A percentile compares a stretch with the other conserved stretches of the same genome.
Conservation (phyloP, 768 basidiomycete species). For the Rhodocollybia butyracea region DNA sequence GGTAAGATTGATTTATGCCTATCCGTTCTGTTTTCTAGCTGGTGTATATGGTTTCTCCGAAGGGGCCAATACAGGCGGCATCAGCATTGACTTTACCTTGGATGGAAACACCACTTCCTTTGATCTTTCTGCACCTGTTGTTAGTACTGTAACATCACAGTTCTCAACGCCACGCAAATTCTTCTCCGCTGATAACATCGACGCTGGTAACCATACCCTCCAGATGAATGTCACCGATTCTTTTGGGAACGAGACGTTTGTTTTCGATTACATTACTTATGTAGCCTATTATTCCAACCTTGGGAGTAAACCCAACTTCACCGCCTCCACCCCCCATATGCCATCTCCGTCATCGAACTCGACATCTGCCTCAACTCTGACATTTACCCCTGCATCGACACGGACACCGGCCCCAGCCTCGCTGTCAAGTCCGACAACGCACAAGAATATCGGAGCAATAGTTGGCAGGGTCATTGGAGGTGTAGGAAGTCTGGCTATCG, state of each 20-base stretch:
- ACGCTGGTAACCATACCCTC: background rate
- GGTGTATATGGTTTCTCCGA: background rate
- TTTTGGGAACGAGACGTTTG: background rate
- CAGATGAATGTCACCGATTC: background rate
- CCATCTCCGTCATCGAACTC: too few relatives aligned
- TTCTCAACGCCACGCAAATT: background rate
- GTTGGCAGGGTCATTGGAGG: too few relatives aligned
- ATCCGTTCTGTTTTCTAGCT: too few relatives aligned
- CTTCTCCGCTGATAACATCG: background rate
- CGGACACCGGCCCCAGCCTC: too few relatives aligned
- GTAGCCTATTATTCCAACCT: background rate
- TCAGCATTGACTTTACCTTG: background rate
- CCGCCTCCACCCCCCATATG: too few relatives aligned
- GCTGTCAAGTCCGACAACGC: too few relatives aligned
- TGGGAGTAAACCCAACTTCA: conserved; percentile 4
- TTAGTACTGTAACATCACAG: background rate
- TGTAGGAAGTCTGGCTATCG: too few relatives aligned
- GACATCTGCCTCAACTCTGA: too few relatives aligned
- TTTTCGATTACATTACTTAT: conserved; percentile 3
- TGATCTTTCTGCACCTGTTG: background rate
- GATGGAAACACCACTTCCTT: background rate
- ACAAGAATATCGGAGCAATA: too few relatives aligned
- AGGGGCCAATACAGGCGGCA: background rate
- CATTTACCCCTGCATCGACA: too few relatives aligned
- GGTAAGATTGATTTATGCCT: background rate